Conservation (phyloP, 805 yeast genomes). For the Pichia pseudocactophila region DNA sequence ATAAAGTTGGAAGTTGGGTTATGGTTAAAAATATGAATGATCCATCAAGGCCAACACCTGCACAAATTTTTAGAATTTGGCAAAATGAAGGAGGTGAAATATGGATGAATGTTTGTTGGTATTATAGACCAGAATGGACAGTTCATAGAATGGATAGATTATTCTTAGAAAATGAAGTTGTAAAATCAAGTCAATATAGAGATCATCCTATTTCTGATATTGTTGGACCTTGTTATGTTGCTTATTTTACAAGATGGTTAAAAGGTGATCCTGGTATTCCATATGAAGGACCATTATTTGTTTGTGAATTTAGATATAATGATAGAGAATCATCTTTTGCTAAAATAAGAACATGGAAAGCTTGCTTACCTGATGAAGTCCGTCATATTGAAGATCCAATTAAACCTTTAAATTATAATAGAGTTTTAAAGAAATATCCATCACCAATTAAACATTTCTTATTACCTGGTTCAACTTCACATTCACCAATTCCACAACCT, state of each 20-base stretch:
- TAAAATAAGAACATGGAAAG: slow-evolving; percentile 96
- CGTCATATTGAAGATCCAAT: slow-evolving; percentile 78
- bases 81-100: slow-evolving; percentile 64
- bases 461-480: slow-evolving; percentile 62
- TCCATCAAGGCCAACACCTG: slow-evolving; percentile 81
- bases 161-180: slow-evolving; percentile 89
- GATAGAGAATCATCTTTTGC: slow-evolving; percentile 86
- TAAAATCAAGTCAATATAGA: slow-evolving; percentile 93
- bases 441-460: slow-evolving; percentile 78
- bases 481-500: slow-evolving; percentile 77
- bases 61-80: slow-evolving; percentile 93
- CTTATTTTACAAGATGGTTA: slow-evolving; percentile 88
- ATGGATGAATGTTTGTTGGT: slow-evolving; percentile 96
- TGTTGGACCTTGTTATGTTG: slow-evolving; percentile 88
- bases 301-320: slow-evolving; percentile 92
- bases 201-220: slow-evolving; percentile 87
- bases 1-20: slow-evolving; percentile 93
- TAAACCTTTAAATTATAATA: slow-evolving; percentile 53
- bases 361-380: slow-evolving; percentile 94
- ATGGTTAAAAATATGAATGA: slow-evolving; percentile 82
- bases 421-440: slow-evolving; percentile 64
- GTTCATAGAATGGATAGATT: slow-evolving; percentile 86
- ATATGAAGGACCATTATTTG: slow-evolving; percentile 74
- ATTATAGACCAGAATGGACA: slow-evolving; percentile 95
- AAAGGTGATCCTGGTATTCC: slow-evolving; percentile 88